Conservation (phyloP, 2,329 filamentous ascomycete genomes). For the Hypoxylon sp. region DNA sequence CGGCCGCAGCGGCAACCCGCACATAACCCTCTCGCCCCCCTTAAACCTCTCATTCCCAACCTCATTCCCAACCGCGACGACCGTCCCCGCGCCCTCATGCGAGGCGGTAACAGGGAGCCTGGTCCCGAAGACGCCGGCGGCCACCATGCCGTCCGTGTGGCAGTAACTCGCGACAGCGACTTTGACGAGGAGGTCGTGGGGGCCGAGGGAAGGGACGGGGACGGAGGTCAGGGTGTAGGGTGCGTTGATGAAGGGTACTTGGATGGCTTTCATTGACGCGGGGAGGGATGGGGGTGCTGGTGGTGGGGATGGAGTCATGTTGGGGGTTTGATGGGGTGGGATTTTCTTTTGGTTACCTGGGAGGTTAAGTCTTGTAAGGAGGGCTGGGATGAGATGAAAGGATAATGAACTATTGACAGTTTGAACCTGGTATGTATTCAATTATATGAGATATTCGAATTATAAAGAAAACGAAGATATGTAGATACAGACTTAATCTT, state of each 20-base stretch:
- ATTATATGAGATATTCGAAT: background rate
- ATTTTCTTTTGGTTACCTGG: too few species aligned
- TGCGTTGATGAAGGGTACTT: conserved; percentile 61
- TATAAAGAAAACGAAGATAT: background rate
- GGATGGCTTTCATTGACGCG: conserved; percentile 51
- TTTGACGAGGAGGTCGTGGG: conserved; percentile 70
- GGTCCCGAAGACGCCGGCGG: conserved; percentile 61
- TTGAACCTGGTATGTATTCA: too few species aligned
- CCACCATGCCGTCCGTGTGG: conserved; percentile 72
- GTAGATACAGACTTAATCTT: background rate
- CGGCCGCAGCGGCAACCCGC: conserved; percentile 64
- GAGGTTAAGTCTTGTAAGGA: background rate
- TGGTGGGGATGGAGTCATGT: conserved; percentile 14
- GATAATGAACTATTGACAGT: too few species aligned
- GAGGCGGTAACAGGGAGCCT: conserved; percentile 66
- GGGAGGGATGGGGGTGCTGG: conserved; percentile 34
- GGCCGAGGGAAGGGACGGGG: conserved; percentile 62
- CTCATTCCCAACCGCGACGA: conserved; percentile 61
- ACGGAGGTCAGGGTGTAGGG: conserved; percentile 67
- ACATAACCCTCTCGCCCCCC: conserved; percentile 69
- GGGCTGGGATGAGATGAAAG: background rate
- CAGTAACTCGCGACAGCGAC: conserved; percentile 71
- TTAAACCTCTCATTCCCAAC: conserved; percentile 57
- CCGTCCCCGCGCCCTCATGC: conserved; percentile 69
- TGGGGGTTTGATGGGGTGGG: background rate